phyloP scores from a whole-genome alignment of 2,329 filamentous ascomycete genomes.

The Aspergillaceae sp. region DNA sequence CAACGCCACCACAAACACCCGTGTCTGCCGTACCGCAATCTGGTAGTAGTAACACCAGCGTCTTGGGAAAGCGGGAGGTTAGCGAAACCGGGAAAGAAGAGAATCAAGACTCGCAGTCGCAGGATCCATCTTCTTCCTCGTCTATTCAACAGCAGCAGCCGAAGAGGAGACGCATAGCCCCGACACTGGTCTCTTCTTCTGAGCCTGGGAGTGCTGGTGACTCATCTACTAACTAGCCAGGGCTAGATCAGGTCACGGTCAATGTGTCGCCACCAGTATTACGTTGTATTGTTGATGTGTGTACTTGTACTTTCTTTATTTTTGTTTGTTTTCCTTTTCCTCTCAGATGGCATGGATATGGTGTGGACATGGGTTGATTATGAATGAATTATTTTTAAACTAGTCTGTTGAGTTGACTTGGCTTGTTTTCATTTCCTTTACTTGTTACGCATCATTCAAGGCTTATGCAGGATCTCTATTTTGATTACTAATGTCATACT shows the following conservation, averaged over 20 bases:
- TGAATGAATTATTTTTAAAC: too few relatives aligned
- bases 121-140: conserved; percentile 1
- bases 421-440: too few relatives aligned
- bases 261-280: too few relatives aligned
- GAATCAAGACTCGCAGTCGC: conserved; percentile 34
- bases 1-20: conserved; percentile 86
- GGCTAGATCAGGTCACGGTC: too few relatives aligned
- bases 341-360: too few relatives aligned
- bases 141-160: conserved; percentile 32
- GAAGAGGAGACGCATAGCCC: conserved; percentile 64
- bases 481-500: too few relatives aligned
- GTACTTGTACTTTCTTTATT: neutral
- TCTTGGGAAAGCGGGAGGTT: conserved; percentile 45
- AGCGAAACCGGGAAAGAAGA: conserved; percentile 41
- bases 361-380: too few relatives aligned
- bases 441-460: too few relatives aligned
- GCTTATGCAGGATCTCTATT: too few relatives aligned
- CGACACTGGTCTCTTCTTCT: conserved; percentile 50
- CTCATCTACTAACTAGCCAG: neutral
- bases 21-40: conserved; percentile 44
- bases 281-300: neutral
- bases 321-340: too few relatives aligned
- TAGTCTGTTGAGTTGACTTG: too few relatives aligned
- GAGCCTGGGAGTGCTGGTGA: neutral
- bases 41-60: conserved; percentile 47